phyloP scores from a whole-genome alignment of 2,329 filamentous ascomycete genomes.

The Aspergillus fischeri region DNA sequence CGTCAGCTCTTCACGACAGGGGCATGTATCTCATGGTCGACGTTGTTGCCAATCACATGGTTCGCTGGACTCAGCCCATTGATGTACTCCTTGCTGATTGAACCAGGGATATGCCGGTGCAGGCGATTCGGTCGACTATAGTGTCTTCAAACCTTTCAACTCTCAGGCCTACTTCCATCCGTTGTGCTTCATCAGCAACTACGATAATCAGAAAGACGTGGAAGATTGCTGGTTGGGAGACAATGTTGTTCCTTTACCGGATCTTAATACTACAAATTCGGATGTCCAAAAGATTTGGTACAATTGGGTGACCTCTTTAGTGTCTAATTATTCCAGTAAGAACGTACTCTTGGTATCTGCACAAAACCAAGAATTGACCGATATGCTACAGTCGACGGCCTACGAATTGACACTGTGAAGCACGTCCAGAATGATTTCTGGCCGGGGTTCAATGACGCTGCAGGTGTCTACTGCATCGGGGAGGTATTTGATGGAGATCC shows the following conservation, averaged over 20 bases:
- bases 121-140: conserved; percentile 50
- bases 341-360: no score
- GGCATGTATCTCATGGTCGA: conserved; percentile 62
- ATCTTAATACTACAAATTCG: conserved; percentile 54
- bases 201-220: conserved; percentile 45
- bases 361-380: not conserved
- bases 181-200: conserved; percentile 53
- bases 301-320: conserved; percentile 56
- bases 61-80: conserved; percentile 1
- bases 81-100: conserved; percentile 4
- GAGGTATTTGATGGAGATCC: conserved; percentile 44
- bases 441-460: conserved; percentile 36
- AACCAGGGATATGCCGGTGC: conserved; percentile 45
- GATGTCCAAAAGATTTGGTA: conserved; percentile 50
- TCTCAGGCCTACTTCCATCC: conserved; percentile 57
- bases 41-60: conserved; percentile 56
- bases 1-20: conserved; percentile 51
- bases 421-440: conserved; percentile 48
- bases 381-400: conserved; percentile 42
- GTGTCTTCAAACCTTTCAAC: conserved; percentile 52
- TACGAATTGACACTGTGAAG: conserved; percentile 50
- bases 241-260: conserved; percentile 56
- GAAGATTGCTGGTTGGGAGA: conserved; percentile 53
- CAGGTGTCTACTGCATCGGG: conserved; percentile 47
- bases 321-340: conserved; percentile 60